Base-by-base conservation (phyloP, 1,284 basidiomycete genomes). In the Sporisorium sorghi region DNA sequence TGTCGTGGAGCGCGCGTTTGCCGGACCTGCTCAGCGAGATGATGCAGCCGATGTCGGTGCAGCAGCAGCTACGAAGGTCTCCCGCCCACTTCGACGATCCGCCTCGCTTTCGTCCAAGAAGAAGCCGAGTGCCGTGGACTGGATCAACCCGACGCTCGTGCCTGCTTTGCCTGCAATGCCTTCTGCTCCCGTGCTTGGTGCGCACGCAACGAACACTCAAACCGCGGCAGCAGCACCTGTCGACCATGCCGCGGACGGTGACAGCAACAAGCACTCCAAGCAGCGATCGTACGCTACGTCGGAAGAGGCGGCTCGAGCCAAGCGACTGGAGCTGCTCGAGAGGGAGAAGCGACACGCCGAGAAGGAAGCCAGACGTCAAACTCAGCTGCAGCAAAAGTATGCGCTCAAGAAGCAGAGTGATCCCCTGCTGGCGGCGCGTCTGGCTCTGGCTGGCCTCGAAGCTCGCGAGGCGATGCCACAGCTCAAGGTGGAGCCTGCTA, bases 361-460 rank as follows among this genome's bases (percentile, higher is more conserved):
- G 10, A 69, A 59, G 56, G 76, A 78, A 48, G 50, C 51, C 8
- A 51, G 50, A 30, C 61, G 71, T 28, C 69, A 76, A 48, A 56
- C 54, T 8, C 58, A 68, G 19, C 46, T 71, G 37, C 73, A 71
- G 60, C 39, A 58, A 17, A 71, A 61, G 57, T 76, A 78, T 40
- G 76, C 76, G 19, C 57, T 54, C 19, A 76, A 71, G 60, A 78
- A 78, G 68, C 67, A 73, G 56, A 69, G 50, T 28, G 76, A 78
- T 51, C 76, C 76, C 21, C 42, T 78, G 44, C 67, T 78, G 5
- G 76, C 76, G 9, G 60, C 73, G 2, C 60, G 76, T 11, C 52
- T 78, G 37, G 76, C 76, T 11, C 65, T 78, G 14, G 58, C 59
- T 6, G 76, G 76, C 6, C 40, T 78, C 7, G 60, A 71, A 39